Evolutionary conservation across 306 rosid genomes (phyloP).

Genomic region (Pueraria montana): DNA sequence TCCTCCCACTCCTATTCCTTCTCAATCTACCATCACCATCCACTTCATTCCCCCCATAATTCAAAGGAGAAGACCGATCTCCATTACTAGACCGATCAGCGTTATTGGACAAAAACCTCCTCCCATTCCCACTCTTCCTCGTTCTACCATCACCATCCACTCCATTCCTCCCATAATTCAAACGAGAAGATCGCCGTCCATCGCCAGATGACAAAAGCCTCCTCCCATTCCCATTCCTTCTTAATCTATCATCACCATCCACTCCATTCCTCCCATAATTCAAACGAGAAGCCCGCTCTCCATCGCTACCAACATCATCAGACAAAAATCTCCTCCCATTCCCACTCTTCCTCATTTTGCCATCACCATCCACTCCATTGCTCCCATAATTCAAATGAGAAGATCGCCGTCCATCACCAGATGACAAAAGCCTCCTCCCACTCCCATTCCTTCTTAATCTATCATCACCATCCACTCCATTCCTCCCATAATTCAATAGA

Average conservation of each 20-base stretch:
- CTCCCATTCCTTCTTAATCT: slow-evolving; percentile 45
- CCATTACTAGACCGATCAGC: slow-evolving; percentile 37
- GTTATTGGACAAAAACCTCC: slow-evolving; percentile 44
- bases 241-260: slow-evolving; percentile 43
- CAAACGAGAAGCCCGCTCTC: slow-evolving; percentile 42
- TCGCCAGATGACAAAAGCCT: slow-evolving; percentile 26
- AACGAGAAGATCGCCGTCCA: slow-evolving; percentile 43
- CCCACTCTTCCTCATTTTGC: not conserved
- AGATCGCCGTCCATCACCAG: slow-evolving; percentile 18
- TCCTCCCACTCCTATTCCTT: slow-evolving; percentile 15
- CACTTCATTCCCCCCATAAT: not conserved
- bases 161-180: slow-evolving; percentile 38
- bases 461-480: slow-evolving; percentile 43
- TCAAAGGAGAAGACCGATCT: not conserved
- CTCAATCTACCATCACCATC: not conserved
- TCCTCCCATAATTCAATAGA: slow-evolving; percentile 37
- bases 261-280: slow-evolving; percentile 39
- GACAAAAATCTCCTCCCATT: slow-evolving; percentile 23
- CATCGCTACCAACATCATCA: not conserved
- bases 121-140: slow-evolving; percentile 52
- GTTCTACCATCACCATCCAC: slow-evolving; percentile 45
- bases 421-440: slow-evolving; percentile 35
- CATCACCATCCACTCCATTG: not conserved
- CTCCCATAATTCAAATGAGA: not conserved
- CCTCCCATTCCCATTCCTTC: slow-evolving; percentile 41